These are phyloP conservation scores for Hymenoscyphus fraxineus DNA, from an alignment of 2,329 filamentous ascomycete genomes.

Conservation along the genomic window DNA sequence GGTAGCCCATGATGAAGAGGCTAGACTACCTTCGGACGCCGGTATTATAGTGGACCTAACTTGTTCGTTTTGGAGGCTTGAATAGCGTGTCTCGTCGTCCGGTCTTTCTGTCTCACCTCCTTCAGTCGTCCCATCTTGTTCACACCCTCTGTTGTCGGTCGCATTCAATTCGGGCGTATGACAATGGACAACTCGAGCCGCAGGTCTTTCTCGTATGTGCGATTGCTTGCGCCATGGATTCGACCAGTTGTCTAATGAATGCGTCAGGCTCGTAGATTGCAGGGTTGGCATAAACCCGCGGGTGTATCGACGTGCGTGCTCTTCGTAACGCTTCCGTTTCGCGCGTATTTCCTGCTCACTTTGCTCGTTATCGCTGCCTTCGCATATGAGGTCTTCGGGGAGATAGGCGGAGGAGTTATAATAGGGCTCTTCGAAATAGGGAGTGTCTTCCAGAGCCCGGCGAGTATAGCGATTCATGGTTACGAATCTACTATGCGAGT, in stretches of 20 bases:
- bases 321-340: slow-evolving; percentile 55
- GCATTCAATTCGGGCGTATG: not conserved
- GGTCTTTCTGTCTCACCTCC: not conserved
- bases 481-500: slow-evolving; percentile 9
- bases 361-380: slow-evolving; percentile 55
- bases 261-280: slow-evolving; percentile 56
- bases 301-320: slow-evolving; percentile 55
- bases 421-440: slow-evolving; percentile 37
- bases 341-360: slow-evolving; percentile 46
- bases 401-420: slow-evolving; percentile 45
- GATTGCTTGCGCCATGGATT: slow-evolving; percentile 46
- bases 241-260: slow-evolving; percentile 56
- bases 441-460: slow-evolving; percentile 1
- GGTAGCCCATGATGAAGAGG: slow-evolving; percentile 18
- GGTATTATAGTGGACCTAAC: not conserved
- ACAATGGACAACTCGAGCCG: not conserved
- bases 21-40: not conserved
- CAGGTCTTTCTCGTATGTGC: not conserved
- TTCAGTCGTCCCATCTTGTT: not conserved
- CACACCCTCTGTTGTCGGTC: not conserved
- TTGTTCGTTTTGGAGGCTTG: not conserved
- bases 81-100: not conserved
- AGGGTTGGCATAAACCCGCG: slow-evolving; percentile 53
- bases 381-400: slow-evolving; percentile 48
- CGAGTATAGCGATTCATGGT: slow-evolving; percentile 14